These are phyloP conservation scores for Globisporangium splendens DNA, from an alignment of 352 stramenopile genomes.

Conservation along the genomic window DNA sequence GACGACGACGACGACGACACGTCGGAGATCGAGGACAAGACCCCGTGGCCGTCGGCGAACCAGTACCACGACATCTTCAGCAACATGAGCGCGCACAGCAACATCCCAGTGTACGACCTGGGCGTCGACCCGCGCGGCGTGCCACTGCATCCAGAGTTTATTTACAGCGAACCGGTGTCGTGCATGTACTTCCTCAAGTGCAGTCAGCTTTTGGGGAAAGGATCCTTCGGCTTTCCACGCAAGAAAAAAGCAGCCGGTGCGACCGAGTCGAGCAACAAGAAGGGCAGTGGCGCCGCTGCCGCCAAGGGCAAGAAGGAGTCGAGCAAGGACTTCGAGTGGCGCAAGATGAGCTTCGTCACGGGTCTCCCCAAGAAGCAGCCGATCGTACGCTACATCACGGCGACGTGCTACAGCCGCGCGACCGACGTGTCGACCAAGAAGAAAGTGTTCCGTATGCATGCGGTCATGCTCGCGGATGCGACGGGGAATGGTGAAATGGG, in stretches of 20 bases:
- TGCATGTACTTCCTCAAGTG: slow-evolving; percentile 83
- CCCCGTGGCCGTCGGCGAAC: slow-evolving; percentile 65
- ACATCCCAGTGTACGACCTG: slow-evolving; percentile 67
- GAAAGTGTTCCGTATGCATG: slow-evolving; percentile 81
- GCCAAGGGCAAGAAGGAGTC: slow-evolving; percentile 34
- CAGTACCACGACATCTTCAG: slow-evolving; percentile 61
- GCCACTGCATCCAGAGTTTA: slow-evolving; percentile 68
- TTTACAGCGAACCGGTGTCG: slow-evolving; percentile 67
- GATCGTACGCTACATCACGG: slow-evolving; percentile 72
- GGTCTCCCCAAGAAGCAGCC: slow-evolving; percentile 70
- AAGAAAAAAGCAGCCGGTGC: slow-evolving; percentile 38
- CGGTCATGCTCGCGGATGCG: slow-evolving; percentile 63
- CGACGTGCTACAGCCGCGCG: slow-evolving; percentile 67
- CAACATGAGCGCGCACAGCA: slow-evolving; percentile 20
- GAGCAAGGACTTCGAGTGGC: slow-evolving; percentile 78
- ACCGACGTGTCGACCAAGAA: slow-evolving; percentile 54
- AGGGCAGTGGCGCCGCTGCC: slow-evolving; percentile 20
- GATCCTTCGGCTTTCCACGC: slow-evolving; percentile 67
- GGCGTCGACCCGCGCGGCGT: slow-evolving; percentile 69
- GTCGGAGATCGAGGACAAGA: slow-evolving; percentile 47
- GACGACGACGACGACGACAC: slow-evolving; percentile 32
- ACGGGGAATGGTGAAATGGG: slow-evolving; percentile 40
- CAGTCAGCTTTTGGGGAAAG: slow-evolving; percentile 47
- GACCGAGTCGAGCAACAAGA: slow-evolving; percentile 16
- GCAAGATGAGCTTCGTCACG: slow-evolving; percentile 84